Evolutionary conservation across 352 stramenopile species (phyloP), one percentile per base, ranked within the genome.

Genomic region (Globisporangium iwayamae): DNA sequence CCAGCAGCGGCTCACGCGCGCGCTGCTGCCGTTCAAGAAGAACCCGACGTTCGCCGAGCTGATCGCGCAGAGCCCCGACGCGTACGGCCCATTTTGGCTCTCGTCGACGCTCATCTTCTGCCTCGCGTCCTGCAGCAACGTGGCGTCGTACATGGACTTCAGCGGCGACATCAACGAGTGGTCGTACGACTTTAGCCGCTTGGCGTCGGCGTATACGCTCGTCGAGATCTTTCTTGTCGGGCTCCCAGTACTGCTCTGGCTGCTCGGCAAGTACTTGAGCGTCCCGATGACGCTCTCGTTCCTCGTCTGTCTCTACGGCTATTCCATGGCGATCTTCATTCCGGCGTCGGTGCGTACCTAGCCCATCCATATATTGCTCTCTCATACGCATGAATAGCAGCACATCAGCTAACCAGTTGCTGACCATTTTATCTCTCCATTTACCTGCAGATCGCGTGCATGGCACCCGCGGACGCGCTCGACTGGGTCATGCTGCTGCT

Each of bases 101-200:
- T 92, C 85, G 25, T 83, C 82, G 41, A 96, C 87, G 54, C 79
- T 96, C 36, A 83, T 96, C n/a, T 96, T 96, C 67, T 90, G 76
- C 62, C 63, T 96, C 63, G 87, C 87, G 14, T 91, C 80, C 47
- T 94, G 87, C 75, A 91, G 81, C 70, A 96, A 96, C 70, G 82
- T 80, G 14, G 85, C 85, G 11, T 93, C 83, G 28, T 95, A 86
- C 72, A 67, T 91, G 67, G 87, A 95, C 55, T 94, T 82, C 56
- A 63, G 65, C 8, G 82, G 78, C 28, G 73, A 91, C 61, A 70
- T 60, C 22, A 75, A 72, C 45, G 71, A 88, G 54, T 95, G 87
- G 87, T 68, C 76, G 34, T 95, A 95, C 64, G 87, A 95, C 63
- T 95, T 95, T 54, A 92, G 81, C 53, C 80, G 78, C 13, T 69